Percentiles rank a stretch among this genome's conserved stretches.
Conservation (phyloP, 2,329 filamentous ascomycete genomes). For the Aureobasidium sp. region DNA sequence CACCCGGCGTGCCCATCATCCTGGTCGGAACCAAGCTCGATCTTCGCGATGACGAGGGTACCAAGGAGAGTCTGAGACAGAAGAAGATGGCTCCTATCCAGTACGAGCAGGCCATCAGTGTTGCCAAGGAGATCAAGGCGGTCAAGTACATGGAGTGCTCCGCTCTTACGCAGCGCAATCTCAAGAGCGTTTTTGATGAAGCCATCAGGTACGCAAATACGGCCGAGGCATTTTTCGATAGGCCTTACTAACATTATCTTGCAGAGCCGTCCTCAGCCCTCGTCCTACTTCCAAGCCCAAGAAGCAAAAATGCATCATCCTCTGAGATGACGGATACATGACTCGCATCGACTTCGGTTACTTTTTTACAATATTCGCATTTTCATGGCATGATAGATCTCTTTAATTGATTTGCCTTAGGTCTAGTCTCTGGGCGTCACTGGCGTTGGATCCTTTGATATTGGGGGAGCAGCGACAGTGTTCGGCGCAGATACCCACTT, state of each 20-base stretch:
- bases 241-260: conserved; percentile 16
- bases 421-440: conserved; percentile 16
- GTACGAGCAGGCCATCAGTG: conserved; percentile 82
- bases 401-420: conserved; percentile 15
- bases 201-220: conserved; percentile 72
- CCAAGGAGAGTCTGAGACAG: conserved; percentile 71
- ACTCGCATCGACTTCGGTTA: not conserved
- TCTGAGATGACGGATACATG: conserved; percentile 40
- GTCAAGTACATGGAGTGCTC: conserved; percentile 99
- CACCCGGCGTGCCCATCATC: conserved; percentile 91
- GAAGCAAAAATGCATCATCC: conserved; percentile 62
- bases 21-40: conserved; percentile 96
- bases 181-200: conserved; percentile 98
- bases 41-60: conserved; percentile 79
- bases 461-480: conserved; percentile 14
- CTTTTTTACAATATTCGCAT: conserved; percentile 12
- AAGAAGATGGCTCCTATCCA: conserved; percentile 97
- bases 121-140: conserved; percentile 89
- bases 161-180: conserved; percentile 87
- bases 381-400: conserved; percentile 17
- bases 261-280: conserved; percentile 65
- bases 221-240: not conserved
- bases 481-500: conserved; percentile 16
- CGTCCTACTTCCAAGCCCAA: conserved; percentile 54
- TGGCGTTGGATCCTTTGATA: conserved; percentile 17